Conservation (phyloP, 2,329 filamentous ascomycete genomes). For the Pseudonectria foliicola region DNA sequence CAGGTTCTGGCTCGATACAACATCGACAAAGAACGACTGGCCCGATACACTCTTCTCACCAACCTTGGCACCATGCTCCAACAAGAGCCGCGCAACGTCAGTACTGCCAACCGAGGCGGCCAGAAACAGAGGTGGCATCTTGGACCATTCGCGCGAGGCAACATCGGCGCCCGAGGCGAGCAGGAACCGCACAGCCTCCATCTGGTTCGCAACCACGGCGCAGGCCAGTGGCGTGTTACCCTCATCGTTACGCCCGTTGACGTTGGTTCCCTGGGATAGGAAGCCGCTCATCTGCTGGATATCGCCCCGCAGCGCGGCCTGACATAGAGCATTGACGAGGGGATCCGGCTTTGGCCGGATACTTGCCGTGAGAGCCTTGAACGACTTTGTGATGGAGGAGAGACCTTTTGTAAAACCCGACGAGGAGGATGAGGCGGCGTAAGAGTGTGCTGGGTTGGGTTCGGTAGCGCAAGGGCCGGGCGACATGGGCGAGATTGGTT, state of each 20-base stretch:
- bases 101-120: conserved; percentile 24
- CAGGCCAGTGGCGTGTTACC: conserved; percentile 28
- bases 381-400: conserved; percentile 26
- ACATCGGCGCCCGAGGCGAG: conserved; percentile 25
- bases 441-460: too few species aligned
- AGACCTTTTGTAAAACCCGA: conserved; percentile 16
- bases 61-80: conserved; percentile 23
- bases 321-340: conserved; percentile 29
- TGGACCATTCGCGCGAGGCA: conserved; percentile 12
- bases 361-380: conserved; percentile 28
- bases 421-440: conserved; percentile 4
- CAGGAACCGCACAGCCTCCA: conserved; percentile 25
- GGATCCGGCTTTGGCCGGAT: conserved; percentile 30
- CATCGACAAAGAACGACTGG: conserved; percentile 24
- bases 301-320: conserved; percentile 28
- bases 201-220: conserved; percentile 26
- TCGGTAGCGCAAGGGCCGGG: too few species aligned
- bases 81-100: conserved; percentile 20
- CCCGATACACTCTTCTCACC: conserved; percentile 24
- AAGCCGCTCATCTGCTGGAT: conserved; percentile 26
- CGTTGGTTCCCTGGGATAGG: conserved; percentile 27
- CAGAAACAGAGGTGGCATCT: conserved; percentile 27
- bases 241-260: conserved; percentile 30
- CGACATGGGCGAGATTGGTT: conserved; percentile 1
- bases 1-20: conserved; percentile 18